Evolutionary conservation across 345 rosid species (phyloP).

Genomic region (Kandelia obovata): DNA sequence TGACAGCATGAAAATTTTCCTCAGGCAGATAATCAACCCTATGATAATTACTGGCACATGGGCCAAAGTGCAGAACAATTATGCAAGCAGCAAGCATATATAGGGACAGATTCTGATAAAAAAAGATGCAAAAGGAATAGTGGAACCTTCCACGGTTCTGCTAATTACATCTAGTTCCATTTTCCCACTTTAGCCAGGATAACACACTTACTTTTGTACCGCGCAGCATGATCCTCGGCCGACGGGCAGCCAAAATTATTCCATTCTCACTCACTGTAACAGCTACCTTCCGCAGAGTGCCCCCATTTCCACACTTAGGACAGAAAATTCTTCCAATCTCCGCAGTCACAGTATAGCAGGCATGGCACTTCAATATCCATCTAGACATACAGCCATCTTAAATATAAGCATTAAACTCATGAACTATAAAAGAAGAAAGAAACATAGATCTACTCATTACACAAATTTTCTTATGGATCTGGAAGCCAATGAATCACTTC

Average conservation of each 20-base stretch:
- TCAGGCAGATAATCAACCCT: neutral
- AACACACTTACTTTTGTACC: slow-evolving; percentile 71
- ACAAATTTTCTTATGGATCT: neutral
- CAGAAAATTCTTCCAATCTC: slow-evolving; percentile 83
- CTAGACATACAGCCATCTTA: slow-evolving; percentile 37
- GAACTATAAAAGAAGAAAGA: neutral
- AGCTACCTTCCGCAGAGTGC: slow-evolving; percentile 80
- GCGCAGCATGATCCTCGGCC: slow-evolving; percentile 62
- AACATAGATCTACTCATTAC: neutral
- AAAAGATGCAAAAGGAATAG: neutral
- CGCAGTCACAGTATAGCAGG: slow-evolving; percentile 83
- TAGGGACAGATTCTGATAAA: neutral
- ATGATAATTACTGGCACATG: neutral
- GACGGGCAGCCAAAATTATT: slow-evolving; percentile 51
- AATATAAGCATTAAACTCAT: slow-evolving; percentile 12
- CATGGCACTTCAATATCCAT: slow-evolving; percentile 94
- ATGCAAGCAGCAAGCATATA: neutral
- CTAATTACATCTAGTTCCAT: neutral
- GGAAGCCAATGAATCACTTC: neutral
- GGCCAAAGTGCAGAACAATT: neutral
- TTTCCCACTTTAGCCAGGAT: neutral
- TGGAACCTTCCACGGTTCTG: neutral
- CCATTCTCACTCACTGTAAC: slow-evolving; percentile 86
- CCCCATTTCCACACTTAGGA: slow-evolving; percentile 95
- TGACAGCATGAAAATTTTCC: neutral